phyloP scores from a whole-genome alignment of 768 basidiomycete species.

The Termitomyces sp. region DNA sequence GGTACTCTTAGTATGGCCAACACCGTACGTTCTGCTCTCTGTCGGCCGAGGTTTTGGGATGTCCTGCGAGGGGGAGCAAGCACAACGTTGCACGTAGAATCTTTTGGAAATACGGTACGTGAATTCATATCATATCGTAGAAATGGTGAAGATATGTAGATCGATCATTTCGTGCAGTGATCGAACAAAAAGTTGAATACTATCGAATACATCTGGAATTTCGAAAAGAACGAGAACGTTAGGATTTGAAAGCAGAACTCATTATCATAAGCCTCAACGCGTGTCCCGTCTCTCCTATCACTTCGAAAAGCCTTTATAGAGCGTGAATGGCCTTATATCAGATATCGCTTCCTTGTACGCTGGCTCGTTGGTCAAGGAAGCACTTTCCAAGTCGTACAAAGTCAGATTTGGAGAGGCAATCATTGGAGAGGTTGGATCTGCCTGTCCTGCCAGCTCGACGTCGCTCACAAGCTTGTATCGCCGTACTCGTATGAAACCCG shows the following conservation, averaged over 20 bases:
- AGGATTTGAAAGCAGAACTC: too few relatives aligned
- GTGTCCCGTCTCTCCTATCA: not conserved
- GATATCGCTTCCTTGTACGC: conserved; percentile 6
- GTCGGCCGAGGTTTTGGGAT: conserved; percentile 28
- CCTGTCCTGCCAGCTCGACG: conserved; percentile 9
- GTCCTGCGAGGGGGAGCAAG: conserved; percentile 40
- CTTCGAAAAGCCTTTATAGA: conserved; percentile 10
- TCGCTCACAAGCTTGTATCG: conserved; percentile 18
- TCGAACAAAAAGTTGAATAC: not conserved
- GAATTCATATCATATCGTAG: not conserved
- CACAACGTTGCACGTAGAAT: conserved; percentile 40
- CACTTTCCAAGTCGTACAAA: conserved; percentile 14
- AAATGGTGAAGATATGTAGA: too few relatives aligned
- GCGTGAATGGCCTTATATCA: conserved; percentile 8
- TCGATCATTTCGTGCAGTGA: not conserved
- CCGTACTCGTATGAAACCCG: conserved; percentile 25
- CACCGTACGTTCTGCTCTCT: conserved; percentile 33
- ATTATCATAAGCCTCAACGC: not conserved
- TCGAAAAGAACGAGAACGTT: not conserved
- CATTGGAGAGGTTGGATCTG: not conserved
- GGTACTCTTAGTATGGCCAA: conserved; percentile 36
- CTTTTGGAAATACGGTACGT: conserved; percentile 28
- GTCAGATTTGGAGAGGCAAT: conserved; percentile 4
- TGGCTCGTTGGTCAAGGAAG: not conserved
- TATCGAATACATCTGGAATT: not conserved